Evolutionary conservation across 306 rosid species (phyloP).

Genomic region (Lathyrus tuberosus): DNA sequence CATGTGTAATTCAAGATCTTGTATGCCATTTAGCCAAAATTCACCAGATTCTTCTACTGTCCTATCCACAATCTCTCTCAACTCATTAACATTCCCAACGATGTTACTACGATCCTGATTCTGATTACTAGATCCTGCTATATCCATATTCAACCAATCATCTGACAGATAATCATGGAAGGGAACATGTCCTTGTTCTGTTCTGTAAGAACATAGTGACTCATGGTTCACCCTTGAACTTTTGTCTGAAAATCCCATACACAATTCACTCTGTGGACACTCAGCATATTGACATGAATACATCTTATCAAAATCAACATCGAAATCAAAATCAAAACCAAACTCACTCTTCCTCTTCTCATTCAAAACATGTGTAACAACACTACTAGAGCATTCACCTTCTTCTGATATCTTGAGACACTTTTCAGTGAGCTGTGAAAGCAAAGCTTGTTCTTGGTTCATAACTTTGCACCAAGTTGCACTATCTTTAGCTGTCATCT

Average conservation of each 20-base stretch:
- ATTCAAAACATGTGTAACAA: neutral
- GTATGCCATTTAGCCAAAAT: constrained; percentile 41
- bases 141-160: constrained; percentile 56
- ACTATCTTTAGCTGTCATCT: constrained; percentile 63
- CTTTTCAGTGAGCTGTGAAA: constrained; percentile 22
- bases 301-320: constrained; percentile 4
- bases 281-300: constrained; percentile 38
- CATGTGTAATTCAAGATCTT: constrained; percentile 32
- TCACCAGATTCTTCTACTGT: constrained; percentile 34
- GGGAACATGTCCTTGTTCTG: neutral
- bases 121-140: constrained; percentile 35
- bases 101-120: neutral
- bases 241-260: constrained; percentile 43
- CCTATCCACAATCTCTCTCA: constrained; percentile 12
- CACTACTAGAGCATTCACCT: constrained; percentile 23
- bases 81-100: constrained; percentile 15
- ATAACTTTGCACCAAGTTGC: constrained; percentile 62
- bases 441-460: constrained; percentile 57
- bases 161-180: constrained; percentile 30
- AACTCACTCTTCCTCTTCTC: constrained; percentile 47
- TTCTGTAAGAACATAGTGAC: constrained; percentile 24
- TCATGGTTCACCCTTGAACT: constrained; percentile 46
- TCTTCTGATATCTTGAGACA: constrained; percentile 39
- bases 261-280: constrained; percentile 39
- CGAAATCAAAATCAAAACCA: constrained; percentile 29